Conservation (phyloP, 208 protist genomes). For the Histomonas meleagridis region DNA sequence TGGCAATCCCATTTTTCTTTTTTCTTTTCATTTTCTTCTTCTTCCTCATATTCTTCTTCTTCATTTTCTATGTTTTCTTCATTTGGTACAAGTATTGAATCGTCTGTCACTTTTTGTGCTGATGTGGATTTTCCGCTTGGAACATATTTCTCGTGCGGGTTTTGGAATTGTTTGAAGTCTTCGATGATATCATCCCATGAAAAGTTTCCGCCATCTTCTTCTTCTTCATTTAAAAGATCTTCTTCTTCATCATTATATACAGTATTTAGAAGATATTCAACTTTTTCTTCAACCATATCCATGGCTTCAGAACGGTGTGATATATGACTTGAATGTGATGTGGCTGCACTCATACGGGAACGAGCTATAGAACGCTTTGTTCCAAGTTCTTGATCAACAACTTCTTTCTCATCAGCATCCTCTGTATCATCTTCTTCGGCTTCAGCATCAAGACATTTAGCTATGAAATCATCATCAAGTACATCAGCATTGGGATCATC, state of each 20-base stretch:
- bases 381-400: not conserved
- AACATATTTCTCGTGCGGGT: not conserved
- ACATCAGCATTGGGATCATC: not conserved
- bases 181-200: not conserved
- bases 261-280: not conserved
- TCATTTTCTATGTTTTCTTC: not conserved
- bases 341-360: not conserved
- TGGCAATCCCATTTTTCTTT: not conserved
- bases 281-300: not conserved
- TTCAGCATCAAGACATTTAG: not conserved
- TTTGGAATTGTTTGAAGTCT: not conserved
- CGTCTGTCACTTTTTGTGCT: not conserved
- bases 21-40: not conserved
- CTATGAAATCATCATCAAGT: constrained; percentile 18
- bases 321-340: not conserved
- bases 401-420: not conserved
- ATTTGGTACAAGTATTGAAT: not conserved
- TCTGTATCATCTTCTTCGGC: not conserved
- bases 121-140: not conserved
- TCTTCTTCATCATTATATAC: not conserved
- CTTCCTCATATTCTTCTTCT: not conserved
- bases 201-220: not conserved
- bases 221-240: not conserved
- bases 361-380: not conserved
- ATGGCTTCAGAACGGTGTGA: not conserved